Conservation (phyloP, 169 alveolate species). For the Blepharisma undulans region DNA sequence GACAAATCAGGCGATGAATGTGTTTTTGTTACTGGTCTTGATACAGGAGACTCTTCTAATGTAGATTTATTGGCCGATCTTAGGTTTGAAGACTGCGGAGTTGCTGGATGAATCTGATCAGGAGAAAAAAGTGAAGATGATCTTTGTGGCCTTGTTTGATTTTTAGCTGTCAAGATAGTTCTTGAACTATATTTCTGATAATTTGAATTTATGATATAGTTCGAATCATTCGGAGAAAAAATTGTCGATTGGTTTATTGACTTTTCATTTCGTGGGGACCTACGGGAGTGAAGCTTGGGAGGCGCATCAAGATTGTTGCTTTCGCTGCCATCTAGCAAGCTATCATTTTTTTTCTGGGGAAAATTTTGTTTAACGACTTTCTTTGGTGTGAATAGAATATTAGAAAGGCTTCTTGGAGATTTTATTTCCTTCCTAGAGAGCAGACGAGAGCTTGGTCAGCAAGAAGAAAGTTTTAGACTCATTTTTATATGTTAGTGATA, state of each 20-base stretch:
- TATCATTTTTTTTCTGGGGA: not conserved
- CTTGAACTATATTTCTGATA: not conserved
- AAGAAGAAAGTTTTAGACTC: not conserved
- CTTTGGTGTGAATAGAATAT: not conserved
- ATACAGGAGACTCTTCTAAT: not conserved
- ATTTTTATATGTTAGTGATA: not conserved
- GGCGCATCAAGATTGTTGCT: not conserved
- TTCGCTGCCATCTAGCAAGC: not conserved
- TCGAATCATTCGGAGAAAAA: not conserved
- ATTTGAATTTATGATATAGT: not conserved
- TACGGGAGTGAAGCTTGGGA: not conserved
- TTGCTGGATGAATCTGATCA: not conserved
- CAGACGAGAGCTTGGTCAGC: not conserved
- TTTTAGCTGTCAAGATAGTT: not conserved
- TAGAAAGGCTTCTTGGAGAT: not conserved
- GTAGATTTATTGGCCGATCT: not conserved
- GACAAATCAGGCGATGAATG: not conserved
- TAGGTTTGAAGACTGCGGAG: not conserved
- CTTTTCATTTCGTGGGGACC: not conserved
- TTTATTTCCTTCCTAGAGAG: not conserved
- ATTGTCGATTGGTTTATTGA: not conserved
- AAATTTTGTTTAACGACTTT: not conserved
- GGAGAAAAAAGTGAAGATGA: not conserved
- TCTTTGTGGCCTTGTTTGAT: not conserved
- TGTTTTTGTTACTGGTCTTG: not conserved